Percentiles rank a stretch among this genome's conserved stretches.
These are phyloP conservation scores for Coemansia sp. DNA, from an alignment of 192 early-diverging fungal species.

Conservation along the genomic window DNA sequence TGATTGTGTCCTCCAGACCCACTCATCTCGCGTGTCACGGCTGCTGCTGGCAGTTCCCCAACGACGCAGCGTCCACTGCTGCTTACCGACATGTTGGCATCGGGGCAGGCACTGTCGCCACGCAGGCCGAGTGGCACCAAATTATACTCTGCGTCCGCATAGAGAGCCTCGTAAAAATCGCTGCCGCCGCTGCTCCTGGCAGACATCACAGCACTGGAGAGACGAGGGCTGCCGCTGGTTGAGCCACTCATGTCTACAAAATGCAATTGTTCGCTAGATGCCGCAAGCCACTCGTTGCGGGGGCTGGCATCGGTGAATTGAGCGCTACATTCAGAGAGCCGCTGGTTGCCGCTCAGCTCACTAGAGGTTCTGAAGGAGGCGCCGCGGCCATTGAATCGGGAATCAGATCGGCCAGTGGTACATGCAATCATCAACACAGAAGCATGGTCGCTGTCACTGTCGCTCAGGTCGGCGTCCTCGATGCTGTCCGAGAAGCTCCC, in stretches of 20 bases:
- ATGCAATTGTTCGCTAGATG: slow-evolving; percentile 11
- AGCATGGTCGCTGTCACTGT: not conserved
- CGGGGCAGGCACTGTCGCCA: slow-evolving; percentile 8
- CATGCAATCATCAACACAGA: slow-evolving; percentile 11
- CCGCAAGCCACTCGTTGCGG: slow-evolving; percentile 11
- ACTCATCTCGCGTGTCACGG: slow-evolving; percentile 7
- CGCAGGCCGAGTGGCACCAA: slow-evolving; percentile 3
- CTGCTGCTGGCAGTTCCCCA: not conserved
- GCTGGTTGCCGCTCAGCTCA: not conserved
- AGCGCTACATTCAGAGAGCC: slow-evolving; percentile 9
- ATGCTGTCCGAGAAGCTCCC: not conserved
- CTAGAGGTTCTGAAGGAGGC: not conserved
- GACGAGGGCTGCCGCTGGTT: not conserved
- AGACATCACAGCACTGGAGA: slow-evolving; percentile 4
- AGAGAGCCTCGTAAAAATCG: slow-evolving; percentile 9
- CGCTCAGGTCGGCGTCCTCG: slow-evolving; percentile 1
- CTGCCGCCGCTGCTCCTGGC: slow-evolving; percentile 9
- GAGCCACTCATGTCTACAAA: slow-evolving; percentile 2
- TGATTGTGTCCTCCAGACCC: slow-evolving; percentile 6
- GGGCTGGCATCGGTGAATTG: slow-evolving; percentile 10
- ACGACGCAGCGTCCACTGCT: not conserved
- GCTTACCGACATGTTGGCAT: slow-evolving; percentile 9
- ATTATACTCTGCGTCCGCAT: slow-evolving; percentile 6
- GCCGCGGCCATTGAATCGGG: slow-evolving; percentile 9
- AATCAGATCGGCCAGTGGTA: not conserved